Percentiles rank a stretch among this genome's conserved stretches.
Evolutionary conservation across 305 asterid genomes (phyloP).

Genomic region (Fraxinus velutina): DNA sequence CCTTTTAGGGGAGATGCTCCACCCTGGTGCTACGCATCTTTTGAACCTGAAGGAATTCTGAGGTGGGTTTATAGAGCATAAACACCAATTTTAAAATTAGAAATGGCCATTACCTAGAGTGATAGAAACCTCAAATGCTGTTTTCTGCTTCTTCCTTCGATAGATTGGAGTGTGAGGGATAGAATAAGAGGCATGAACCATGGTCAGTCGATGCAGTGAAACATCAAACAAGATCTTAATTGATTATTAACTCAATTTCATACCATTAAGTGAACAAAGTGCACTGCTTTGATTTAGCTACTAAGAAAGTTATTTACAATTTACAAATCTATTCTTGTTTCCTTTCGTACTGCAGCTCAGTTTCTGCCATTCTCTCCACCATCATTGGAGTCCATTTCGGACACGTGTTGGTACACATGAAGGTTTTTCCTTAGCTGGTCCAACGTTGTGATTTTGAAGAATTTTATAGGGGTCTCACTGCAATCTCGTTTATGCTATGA

Average conservation of each 20-base stretch:
- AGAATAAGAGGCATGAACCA: background rate
- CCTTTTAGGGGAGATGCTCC: constrained; percentile 62
- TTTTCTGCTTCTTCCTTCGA: background rate
- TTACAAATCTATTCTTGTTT: background rate
- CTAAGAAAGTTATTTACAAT: background rate
- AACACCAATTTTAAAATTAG: background rate
- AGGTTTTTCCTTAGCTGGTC: constrained; percentile 35
- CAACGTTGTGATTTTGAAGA: background rate
- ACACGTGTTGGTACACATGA: constrained; percentile 60
- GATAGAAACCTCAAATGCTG: background rate
- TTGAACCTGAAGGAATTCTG: constrained; percentile 77
- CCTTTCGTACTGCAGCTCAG: constrained; percentile 49
- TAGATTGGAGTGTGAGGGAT: background rate
- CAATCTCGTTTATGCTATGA: background rate
- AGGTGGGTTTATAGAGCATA: constrained; percentile 34
- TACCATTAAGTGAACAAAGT: background rate
- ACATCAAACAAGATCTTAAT: background rate
- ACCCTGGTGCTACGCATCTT: constrained; percentile 69
- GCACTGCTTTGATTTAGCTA: background rate
- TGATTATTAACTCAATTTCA: background rate
- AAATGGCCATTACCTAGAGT: background rate
- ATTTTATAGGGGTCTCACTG: background rate
- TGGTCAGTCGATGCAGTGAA: background rate
- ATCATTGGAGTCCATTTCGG: constrained; percentile 69
- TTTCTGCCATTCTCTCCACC: constrained; percentile 71